These are phyloP conservation scores for Stenogyne calaminthoides DNA, from an alignment of 305 asterid genomes.

Conservation along the genomic window DNA sequence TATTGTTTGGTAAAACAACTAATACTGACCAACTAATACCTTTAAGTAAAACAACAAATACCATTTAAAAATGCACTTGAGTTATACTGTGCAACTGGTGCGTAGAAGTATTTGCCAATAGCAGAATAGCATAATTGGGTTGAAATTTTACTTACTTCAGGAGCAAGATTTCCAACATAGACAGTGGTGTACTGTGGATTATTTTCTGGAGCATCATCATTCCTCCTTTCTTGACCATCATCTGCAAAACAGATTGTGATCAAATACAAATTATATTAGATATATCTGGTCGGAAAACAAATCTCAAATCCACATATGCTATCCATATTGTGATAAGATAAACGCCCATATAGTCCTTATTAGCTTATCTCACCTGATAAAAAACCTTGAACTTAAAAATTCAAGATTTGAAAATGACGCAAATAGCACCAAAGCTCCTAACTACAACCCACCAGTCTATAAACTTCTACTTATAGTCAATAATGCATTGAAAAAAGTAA, in stretches of 20 bases:
- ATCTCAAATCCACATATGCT: neutral
- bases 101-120: too few species aligned
- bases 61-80: too few species aligned
- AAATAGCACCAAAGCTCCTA: neutral
- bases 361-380: neutral
- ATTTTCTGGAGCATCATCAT: conserved; percentile 79
- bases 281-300: neutral
- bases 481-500: neutral
- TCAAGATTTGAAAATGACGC: conserved; percentile 13
- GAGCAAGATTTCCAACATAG: conserved; percentile 93
- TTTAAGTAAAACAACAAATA: too few species aligned
- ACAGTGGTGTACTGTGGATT: conserved; percentile 90
- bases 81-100: too few species aligned
- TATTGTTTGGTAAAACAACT: too few species aligned
- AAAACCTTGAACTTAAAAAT: neutral
- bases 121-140: neutral
- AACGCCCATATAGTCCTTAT: neutral
- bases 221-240: conserved; percentile 69
- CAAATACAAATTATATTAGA: neutral
- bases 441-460: neutral
- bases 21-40: too few species aligned
- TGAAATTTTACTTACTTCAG: conserved; percentile 58
- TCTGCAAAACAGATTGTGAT: conserved; percentile 47
- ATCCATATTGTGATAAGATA: neutral
- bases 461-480: neutral